Evolutionary conservation across 2,329 filamentous ascomycete species (phyloP), one percentile per base, ranked within the genome.

Genomic region (Talaromyces rugulosus): DNA sequence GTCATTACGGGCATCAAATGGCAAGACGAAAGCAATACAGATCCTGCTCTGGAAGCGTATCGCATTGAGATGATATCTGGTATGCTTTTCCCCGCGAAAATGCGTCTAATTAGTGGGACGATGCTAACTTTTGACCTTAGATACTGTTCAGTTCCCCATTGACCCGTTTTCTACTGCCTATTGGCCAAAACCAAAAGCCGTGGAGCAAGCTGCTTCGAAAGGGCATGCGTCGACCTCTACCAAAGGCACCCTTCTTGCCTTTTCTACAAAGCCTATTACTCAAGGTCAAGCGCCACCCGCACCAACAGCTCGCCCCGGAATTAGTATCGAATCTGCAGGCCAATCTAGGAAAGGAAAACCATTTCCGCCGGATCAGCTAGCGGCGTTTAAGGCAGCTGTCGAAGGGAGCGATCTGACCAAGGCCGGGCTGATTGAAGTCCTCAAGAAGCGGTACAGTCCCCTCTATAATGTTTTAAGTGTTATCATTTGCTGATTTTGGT

Each of bases 111-210:
- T 66, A 69, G 34, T 65, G 66, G 52, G 58, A 64, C 33, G 14
- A 54, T 4, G 51, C 55, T 56, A 23, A 56, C 23, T 8, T 27
- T 60, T 58, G 31, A 18, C 7, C 31, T 16, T 58, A 75, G 82
- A 83, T 56, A 72, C 77, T 4, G 73, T 78, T 57, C 71, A 75
- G 59, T 77, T 86, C 74, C 76, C 87, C 7, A 94, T 99, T 66
- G 88, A 99, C 70, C 95, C 95, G 0, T 96, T 94, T 72, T 93
- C 91, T 0, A 86, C 86, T 0, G 75, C 80, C 0, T 98, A 98
- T 75, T 98, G 95, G 95, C 74, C 75, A 33, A 73, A 72, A 44
- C 72, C 74, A 5, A 68, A 69, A 61, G 63, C 64, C 16, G 57
- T 66, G 40, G 68, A 71, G 57, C 66, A 70, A 54, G 64, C 66